Percentiles rank a stretch among this genome's conserved stretches.
Conservation (phyloP, 805 yeast species). For the Cyberlindnera lachancei region DNA sequence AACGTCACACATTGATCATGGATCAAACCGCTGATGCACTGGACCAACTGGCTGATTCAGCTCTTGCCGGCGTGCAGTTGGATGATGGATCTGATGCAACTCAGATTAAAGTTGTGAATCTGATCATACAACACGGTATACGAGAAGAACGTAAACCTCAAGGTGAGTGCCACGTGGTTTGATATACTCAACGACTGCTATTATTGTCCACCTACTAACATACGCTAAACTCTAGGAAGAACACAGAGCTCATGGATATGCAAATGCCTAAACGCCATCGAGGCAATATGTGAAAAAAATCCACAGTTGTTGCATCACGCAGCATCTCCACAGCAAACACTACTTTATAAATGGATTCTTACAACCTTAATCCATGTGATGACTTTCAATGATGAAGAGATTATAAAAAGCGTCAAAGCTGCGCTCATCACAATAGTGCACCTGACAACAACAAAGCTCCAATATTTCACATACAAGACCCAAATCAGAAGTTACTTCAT, state of each 20-base stretch:
- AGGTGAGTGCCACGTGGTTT: conserved; percentile 2
- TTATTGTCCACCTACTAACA: background rate
- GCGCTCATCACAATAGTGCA: conserved; percentile 17
- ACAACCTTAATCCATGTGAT: conserved; percentile 14
- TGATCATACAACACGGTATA: conserved; percentile 19
- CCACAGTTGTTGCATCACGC: conserved; percentile 13
- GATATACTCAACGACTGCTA: background rate
- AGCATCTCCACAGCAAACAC: conserved; percentile 1
- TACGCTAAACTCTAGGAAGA: background rate
- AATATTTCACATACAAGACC: conserved; percentile 15
- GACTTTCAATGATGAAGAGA: conserved; percentile 7
- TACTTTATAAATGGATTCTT: conserved; percentile 17
- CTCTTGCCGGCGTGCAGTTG: conserved; percentile 7
- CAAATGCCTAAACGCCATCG: conserved; percentile 17
- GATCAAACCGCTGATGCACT: conserved; percentile 12
- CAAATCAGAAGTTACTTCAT: conserved; percentile 13
- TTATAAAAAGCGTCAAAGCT: conserved; percentile 13
- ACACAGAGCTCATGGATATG: conserved; percentile 10
- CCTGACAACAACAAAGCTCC: conserved; percentile 14
- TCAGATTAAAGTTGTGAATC: conserved; percentile 12
- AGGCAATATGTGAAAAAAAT: conserved; percentile 14
- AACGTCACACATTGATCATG: conserved; percentile 1
- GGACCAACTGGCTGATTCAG: conserved; percentile 11
- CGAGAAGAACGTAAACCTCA: conserved; percentile 10
- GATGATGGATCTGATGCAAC: conserved; percentile 16